Evolutionary conservation across 1,284 basidiomycete genomes (phyloP).

Genomic region (Psilocybe mexicana): DNA sequence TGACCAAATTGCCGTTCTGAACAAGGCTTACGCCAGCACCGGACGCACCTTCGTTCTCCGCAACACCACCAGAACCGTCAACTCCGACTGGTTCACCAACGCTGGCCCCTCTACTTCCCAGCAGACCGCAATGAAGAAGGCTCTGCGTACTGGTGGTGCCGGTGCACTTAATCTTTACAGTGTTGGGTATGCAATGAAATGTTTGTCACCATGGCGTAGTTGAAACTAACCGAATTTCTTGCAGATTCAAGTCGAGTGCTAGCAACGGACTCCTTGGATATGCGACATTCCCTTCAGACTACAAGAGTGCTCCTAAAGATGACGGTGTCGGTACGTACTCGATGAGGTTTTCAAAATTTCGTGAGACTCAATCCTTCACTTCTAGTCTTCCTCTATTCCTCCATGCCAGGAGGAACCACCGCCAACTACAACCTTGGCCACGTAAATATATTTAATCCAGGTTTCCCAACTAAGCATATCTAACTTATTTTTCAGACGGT

Average conservation of each 20-base stretch:
- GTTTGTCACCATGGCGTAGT: background rate
- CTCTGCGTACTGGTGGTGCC: constrained; percentile 2
- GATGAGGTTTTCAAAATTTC: background rate
- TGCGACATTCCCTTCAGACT: constrained; percentile 33
- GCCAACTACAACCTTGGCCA: constrained; percentile 48
- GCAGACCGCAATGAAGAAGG: constrained; percentile 9
- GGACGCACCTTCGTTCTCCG: constrained; percentile 22
- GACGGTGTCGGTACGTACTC: constrained; percentile 30
- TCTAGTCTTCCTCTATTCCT: constrained; percentile 26
- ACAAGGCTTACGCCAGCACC: constrained; percentile 21
- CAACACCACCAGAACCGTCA: constrained; percentile 19
- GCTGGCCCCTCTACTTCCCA: constrained; percentile 17
- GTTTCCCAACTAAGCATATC: background rate
- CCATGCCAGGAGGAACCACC: constrained; percentile 29
- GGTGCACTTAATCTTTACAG: constrained; percentile 3
- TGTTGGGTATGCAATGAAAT: constrained; percentile 14
- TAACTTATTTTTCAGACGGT: constrained; percentile 6
- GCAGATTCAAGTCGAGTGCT: constrained; percentile 17
- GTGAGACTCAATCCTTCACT: background rate
- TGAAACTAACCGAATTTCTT: background rate
- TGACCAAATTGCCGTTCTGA: constrained; percentile 20
- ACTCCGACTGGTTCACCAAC: constrained; percentile 23
- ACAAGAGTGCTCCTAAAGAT: constrained; percentile 21
- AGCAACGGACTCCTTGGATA: constrained; percentile 30
- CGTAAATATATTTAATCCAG: constrained; percentile 34